These are phyloP conservation scores for Pinus albicaulis DNA, from an alignment of 75 land plant species.

Conservation along the genomic window DNA sequence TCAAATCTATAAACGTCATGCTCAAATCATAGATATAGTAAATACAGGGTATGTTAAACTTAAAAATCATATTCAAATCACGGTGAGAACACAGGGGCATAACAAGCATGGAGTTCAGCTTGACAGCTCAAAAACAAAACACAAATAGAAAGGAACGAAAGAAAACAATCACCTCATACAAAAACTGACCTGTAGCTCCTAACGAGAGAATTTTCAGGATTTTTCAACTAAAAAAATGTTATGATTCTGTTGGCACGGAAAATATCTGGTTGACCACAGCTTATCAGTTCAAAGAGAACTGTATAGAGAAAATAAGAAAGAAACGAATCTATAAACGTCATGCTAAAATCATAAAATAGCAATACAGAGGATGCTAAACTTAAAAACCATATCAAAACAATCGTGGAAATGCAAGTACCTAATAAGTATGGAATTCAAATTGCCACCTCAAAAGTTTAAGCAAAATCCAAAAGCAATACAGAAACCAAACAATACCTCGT, in stretches of 20 bases:
- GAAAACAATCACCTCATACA: slow-evolving; percentile 31
- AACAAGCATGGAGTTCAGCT: too few relatives aligned
- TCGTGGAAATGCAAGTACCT: too few relatives aligned
- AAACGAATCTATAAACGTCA: not conserved
- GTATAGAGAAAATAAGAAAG: not conserved
- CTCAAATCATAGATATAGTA: not conserved
- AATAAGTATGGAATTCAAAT: too few relatives aligned
- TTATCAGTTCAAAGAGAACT: not conserved
- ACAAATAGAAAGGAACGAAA: not conserved
- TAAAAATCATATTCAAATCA: not conserved
- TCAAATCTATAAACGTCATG: not conserved
- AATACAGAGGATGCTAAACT: not conserved
- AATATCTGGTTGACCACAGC: not conserved
- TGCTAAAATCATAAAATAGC: not conserved
- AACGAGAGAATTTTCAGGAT: slow-evolving; percentile 40
- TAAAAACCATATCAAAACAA: not conserved
- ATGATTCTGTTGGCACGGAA: not conserved
- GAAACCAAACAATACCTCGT: slow-evolving; percentile 27
- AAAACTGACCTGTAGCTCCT: slow-evolving; percentile 61
- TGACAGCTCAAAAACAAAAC: not conserved
- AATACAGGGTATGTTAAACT: not conserved
- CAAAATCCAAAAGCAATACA: not conserved
- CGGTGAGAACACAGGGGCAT: too few relatives aligned
- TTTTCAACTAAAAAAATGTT: not conserved
- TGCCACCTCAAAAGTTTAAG: not conserved